Percentiles rank a stretch among this genome's conserved stretches.
phyloP scores from a whole-genome alignment of 768 basidiomycete species.

The Favolaschia claudopus region DNA sequence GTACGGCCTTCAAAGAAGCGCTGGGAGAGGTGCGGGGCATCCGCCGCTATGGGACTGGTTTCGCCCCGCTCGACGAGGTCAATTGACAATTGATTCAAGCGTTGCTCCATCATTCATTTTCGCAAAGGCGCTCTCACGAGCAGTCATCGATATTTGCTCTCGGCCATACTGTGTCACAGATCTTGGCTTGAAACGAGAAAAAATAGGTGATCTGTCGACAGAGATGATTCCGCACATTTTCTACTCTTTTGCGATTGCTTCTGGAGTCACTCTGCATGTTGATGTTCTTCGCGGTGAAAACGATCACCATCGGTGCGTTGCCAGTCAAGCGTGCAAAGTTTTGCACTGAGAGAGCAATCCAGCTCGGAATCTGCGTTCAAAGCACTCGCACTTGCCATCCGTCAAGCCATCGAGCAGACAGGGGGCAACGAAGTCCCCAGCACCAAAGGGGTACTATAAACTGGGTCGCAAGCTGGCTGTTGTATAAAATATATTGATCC shows the following conservation, averaged over 20 bases:
- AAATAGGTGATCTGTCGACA: slow-evolving; percentile 92
- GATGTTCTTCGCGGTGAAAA: slow-evolving; percentile 96
- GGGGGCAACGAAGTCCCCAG: slow-evolving; percentile 92
- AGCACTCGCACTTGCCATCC: slow-evolving; percentile 93
- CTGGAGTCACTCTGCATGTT: slow-evolving; percentile 92
- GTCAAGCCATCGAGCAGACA: slow-evolving; percentile 91
- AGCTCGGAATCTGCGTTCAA: slow-evolving; percentile 99
- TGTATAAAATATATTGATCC: slow-evolving; percentile 16
- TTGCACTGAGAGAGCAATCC: slow-evolving; percentile 87
- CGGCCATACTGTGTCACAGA: slow-evolving; percentile 95
- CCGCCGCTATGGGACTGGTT: slow-evolving; percentile 93
- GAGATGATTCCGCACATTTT: slow-evolving; percentile 99
- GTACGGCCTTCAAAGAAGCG: slow-evolving; percentile 92
- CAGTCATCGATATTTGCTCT: slow-evolving; percentile 98
- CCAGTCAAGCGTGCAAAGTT: slow-evolving; percentile 34
- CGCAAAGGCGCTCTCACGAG: slow-evolving; percentile 86
- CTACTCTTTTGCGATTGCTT: slow-evolving; percentile 96
- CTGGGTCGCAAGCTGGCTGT: background rate
- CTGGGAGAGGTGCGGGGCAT: slow-evolving; percentile 95
- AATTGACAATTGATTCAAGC: background rate
- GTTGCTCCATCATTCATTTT: slow-evolving; percentile 8
- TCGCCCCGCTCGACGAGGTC: slow-evolving; percentile 97
- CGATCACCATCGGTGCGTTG: slow-evolving; percentile 91
- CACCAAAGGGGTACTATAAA: slow-evolving; percentile 90
- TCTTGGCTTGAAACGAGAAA: slow-evolving; percentile 86